Base-by-base conservation (phyloP, 768 basidiomycete genomes). In the Leccinum imitatum region DNA sequence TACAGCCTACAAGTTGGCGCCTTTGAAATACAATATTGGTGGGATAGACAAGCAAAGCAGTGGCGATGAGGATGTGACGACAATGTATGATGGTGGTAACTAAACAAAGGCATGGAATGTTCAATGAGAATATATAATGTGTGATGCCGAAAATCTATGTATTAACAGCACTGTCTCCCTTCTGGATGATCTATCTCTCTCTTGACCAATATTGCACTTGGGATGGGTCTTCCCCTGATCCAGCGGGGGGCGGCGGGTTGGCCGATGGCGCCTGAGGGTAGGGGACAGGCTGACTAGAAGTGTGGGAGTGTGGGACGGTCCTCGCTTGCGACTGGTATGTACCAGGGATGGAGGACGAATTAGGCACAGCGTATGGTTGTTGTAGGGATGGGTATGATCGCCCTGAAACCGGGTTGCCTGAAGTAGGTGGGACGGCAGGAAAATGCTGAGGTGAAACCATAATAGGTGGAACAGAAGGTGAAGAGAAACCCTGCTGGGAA, bases 391-490 rank as follows among this genome's bases (percentile, higher is more conserved):
- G 50, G 35, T 73, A 69, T 54, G 65, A 67, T 59, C 69, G 64
- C 23, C 59, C 68, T 63, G 67, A 60, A 61, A 66, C 63, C 47
- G 68, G 62, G 56, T 62, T 67, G 23, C 64, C 62, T 46, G 64
- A 61, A 53, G 65, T 59, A 15, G 68, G 58, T 27, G 69, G 27
- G 61, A 65, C 55, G 58, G 68, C 44, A 47, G 59, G 46, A 63
- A 72, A 82, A 35, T 69, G 73, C 53, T 71, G 69, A 31, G 69
- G 59, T 46, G 71, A 54, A 53, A 65, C 63, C 17, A 71, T 64
- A 17, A 73, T 67, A 30, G 78, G 67, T 21, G 75, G 71, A 55
- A 75, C 68, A 51, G 75, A 66, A 44, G 68, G 65, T 17, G 75
- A 59, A 58, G 75, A 65, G 59, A 72, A 71, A 56, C 67, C 66